Evolutionary conservation across 2,329 filamentous ascomycete species (phyloP), one percentile per base, ranked within the genome.

Genomic region (Capronia americana): DNA sequence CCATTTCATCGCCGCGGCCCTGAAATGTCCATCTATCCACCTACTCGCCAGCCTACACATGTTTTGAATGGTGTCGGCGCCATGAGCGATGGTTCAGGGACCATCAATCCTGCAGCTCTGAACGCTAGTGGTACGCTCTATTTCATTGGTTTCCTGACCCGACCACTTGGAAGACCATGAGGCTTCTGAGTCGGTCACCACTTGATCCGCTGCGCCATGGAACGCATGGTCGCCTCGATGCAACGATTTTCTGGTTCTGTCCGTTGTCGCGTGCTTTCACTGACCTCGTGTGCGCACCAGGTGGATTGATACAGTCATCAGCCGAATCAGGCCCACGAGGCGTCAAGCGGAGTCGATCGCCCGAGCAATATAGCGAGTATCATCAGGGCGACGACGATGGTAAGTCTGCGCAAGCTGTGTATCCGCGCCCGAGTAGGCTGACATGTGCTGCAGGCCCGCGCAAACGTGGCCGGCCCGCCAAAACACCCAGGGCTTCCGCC

Each of bases 71-170:
- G 88, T 81, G 78, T 84, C 73, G 79, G 66, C 69, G 66, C 69
- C 66, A 73, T 81, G 67, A 83, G 85, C 75, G 90, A 91, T 86
- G 90, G 92, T 79, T 90, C 90, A 84, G 91, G 90, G 78, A 96
- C 92, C 77, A 95, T 96, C 85, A 92, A 96, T 85, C 92, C 92
- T 78, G 92, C 92, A 76, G 91, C 90, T 71, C 86, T 96, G 83
- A 92, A 90, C 82, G 89, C 89, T 78, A 83, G 88, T 83, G 88
- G 91, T 94, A 88, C 75, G 79, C 48, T 56, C 56, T 54, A 54
- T 63, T 64, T 51, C 65, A 65, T 65, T 67, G 64, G 67, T 57
- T 62, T 59, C 12, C 20, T 11, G 34, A 32, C 48, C 46, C 51
- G 58, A 57, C 54, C 64, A 41, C 57, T 53, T 46, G 54, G 57